phyloP scores from a whole-genome alignment of 169 alveolate species.

The Plasmodium gonderi region DNA sequence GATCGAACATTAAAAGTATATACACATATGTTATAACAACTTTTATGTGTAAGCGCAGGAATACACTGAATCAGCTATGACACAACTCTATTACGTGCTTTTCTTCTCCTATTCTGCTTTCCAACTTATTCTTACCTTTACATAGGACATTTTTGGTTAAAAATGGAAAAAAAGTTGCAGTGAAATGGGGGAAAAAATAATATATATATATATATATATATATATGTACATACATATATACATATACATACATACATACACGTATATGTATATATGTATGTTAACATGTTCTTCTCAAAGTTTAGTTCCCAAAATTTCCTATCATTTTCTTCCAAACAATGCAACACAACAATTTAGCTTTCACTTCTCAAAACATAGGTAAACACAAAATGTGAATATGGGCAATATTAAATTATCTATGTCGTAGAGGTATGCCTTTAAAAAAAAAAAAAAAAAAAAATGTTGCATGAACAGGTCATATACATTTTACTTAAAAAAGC shows the following conservation, averaged over 20 bases:
- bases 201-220: too few relatives aligned
- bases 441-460: conserved; percentile 24
- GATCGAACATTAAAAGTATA: not conserved
- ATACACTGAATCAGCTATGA: too few relatives aligned
- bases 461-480: not conserved
- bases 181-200: not conserved
- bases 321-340: not conserved
- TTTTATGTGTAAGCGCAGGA: too few relatives aligned
- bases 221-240: too few relatives aligned
- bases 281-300: not conserved
- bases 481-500: not conserved
- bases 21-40: too few relatives aligned
- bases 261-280: not conserved
- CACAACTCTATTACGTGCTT: not conserved
- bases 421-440: conserved; percentile 48
- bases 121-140: conserved; percentile 5
- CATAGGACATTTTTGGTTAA: not conserved
- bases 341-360: not conserved
- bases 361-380: conserved; percentile 44
- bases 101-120: not conserved
- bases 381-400: conserved; percentile 42
- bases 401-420: conserved; percentile 58
- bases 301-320: not conserved
- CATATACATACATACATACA: not conserved
- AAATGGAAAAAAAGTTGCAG: not conserved